Evolutionary conservation across 306 rosid species (phyloP).

Genomic region (Castanea crenata): DNA sequence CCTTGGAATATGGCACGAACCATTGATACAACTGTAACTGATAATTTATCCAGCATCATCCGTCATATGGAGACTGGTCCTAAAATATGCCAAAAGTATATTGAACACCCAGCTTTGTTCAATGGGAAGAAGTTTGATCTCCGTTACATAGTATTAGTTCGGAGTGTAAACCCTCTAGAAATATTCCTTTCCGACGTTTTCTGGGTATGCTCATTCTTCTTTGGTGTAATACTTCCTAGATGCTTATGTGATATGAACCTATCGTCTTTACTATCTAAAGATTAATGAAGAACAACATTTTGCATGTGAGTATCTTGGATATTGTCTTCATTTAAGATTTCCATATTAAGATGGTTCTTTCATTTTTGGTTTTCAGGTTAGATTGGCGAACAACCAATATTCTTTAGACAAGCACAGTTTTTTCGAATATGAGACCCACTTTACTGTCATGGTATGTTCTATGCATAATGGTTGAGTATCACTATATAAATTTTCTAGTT

Average conservation of each 20-base stretch:
- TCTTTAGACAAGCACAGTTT: constrained; percentile 73
- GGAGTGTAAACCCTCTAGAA: constrained; percentile 79
- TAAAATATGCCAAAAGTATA: constrained; percentile 95
- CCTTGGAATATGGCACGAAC: constrained; percentile 99
- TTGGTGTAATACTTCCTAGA: not conserved
- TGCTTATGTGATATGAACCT: not conserved
- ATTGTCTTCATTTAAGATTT: constrained; percentile 10
- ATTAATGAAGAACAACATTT: not conserved
- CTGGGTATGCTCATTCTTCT: constrained; percentile 68
- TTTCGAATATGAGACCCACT: constrained; percentile 95
- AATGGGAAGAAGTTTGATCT: constrained; percentile 86
- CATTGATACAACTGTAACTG: constrained; percentile 88
- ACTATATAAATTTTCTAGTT: constrained; percentile 5
- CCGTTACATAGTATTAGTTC: constrained; percentile 80
- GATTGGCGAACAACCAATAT: constrained; percentile 87
- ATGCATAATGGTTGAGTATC: constrained; percentile 9
- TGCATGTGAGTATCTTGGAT: not conserved
- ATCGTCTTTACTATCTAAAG: not conserved
- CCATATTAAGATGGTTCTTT: constrained; percentile 9
- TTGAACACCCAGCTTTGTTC: constrained; percentile 86
- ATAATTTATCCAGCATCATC: constrained; percentile 74
- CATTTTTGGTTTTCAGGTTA: constrained; percentile 58
- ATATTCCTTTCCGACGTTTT: constrained; percentile 76
- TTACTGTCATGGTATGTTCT: constrained; percentile 89
- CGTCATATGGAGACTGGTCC: constrained; percentile 98